Evolutionary conservation across 116 monocot genomes (phyloP), one percentile per base, ranked within the genome.

Genomic region (Phalaenopsis hybrid): DNA sequence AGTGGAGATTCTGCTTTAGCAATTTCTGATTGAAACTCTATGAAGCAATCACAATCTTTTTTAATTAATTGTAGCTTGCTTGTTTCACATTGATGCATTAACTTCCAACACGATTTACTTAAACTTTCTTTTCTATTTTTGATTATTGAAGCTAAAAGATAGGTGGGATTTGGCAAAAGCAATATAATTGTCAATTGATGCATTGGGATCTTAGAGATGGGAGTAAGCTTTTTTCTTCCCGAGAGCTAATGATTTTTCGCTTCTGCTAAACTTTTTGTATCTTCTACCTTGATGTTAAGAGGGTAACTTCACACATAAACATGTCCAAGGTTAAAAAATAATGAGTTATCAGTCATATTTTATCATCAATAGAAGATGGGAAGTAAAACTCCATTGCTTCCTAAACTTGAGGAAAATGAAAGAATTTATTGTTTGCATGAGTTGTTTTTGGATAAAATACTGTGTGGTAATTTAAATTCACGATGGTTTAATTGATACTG

Each of bases 111-210:
- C 12, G 21, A 23, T 5, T 65, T 65, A 65, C 65, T 23, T 65
- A 65, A 65, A 65, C 8, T 9, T 23, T 31, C 23, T 65, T 65
- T 65, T 65, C 23, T 9, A 8, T 21, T 65, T 65, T 65, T 23
- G 0, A 25, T 65, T 65, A 65, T 65, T 65, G 6, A 65, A 65
- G 65, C 23, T 65, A 65, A 23, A 65, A 23, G n/a, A 65, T 65
- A 8, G 8, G 25, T 55, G 9, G 23, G 65, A 65, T 65, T 20
- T 23, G n/a, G 25, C 65, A 5, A 9, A 25, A 25, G 23, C 6
- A 25, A 65, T 65, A 65, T 65, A 23, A 65, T n/a, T n/a, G n/a
- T n/a, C n/a, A n/a, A n/a, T 65, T 65, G n/a, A 25, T 65, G 65
- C 65, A 25, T 23, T 65, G 65, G 23, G 6, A 65, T 65, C 65